Evolutionary conservation across 768 basidiomycete genomes (phyloP).

Genomic region (Trametes gibbosa): DNA sequence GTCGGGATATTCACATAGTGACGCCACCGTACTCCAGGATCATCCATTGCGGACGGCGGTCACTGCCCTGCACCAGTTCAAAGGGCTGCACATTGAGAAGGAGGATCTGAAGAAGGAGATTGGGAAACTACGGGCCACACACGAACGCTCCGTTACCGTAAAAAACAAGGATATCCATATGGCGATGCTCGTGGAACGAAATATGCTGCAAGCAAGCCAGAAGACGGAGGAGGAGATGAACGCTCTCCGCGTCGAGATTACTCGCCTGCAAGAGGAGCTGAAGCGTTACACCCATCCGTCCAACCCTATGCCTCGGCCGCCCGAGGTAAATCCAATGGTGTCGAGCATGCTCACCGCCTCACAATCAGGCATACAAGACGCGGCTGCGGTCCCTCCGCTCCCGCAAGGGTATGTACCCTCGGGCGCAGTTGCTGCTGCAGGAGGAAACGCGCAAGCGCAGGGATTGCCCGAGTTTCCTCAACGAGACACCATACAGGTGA

Average conservation of each 20-base stretch:
- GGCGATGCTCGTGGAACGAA: constrained; percentile 18
- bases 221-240: background rate
- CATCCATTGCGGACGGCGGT: constrained; percentile 33
- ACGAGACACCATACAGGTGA: background rate
- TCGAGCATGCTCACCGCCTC: background rate
- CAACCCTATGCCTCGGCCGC: constrained; percentile 22
- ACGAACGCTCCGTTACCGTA: constrained; percentile 15
- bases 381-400: background rate
- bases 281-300: constrained; percentile 8
- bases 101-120: constrained; percentile 7
- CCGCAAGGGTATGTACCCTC: background rate
- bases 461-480: background rate
- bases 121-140: constrained; percentile 11
- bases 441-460: background rate
- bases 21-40: constrained; percentile 24
- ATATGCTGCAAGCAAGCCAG: constrained; percentile 11
- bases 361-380: background rate
- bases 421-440: background rate
- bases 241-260: background rate
- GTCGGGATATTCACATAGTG: background rate
- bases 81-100: constrained; percentile 30
- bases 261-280: constrained; percentile 9
- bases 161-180: constrained; percentile 21
- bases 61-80: constrained; percentile 38
- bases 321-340: constrained; percentile 6